phyloP scores from a whole-genome alignment of 2,329 filamentous ascomycete species.

The Pseudogymnoascus sp. region DNA sequence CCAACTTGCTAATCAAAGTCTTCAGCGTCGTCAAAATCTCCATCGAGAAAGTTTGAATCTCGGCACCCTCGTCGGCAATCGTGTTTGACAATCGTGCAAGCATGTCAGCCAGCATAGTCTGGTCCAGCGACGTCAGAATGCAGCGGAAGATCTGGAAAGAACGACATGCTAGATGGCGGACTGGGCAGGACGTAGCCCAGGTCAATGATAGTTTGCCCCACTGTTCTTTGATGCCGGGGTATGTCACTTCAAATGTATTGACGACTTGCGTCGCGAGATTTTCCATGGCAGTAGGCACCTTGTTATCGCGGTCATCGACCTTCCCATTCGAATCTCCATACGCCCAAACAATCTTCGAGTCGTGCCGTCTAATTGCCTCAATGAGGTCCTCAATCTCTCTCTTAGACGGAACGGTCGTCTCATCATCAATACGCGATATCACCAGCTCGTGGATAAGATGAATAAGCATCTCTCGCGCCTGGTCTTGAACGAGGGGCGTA shows the following conservation, averaged over 20 bases:
- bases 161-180: slow-evolving; percentile 86
- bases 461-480: slow-evolving; percentile 94
- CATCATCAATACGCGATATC: slow-evolving; percentile 60
- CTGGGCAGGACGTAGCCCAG: slow-evolving; percentile 95
- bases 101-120: slow-evolving; percentile 95
- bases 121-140: slow-evolving; percentile 81
- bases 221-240: slow-evolving; percentile 77
- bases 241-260: slow-evolving; percentile 73
- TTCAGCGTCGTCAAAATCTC: slow-evolving; percentile 93
- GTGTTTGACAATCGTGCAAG: slow-evolving; percentile 90
- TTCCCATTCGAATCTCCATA: slow-evolving; percentile 88
- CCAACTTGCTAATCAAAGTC: slow-evolving; percentile 78
- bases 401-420: slow-evolving; percentile 52
- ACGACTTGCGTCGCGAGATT: slow-evolving; percentile 74
- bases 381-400: slow-evolving; percentile 78
- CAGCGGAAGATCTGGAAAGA: slow-evolving; percentile 97
- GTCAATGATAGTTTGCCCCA: slow-evolving; percentile 86
- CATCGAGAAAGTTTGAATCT: slow-evolving; percentile 96
- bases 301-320: slow-evolving; percentile 62
- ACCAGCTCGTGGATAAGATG: slow-evolving; percentile 95
- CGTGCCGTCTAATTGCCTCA: slow-evolving; percentile 75
- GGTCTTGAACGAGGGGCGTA: slow-evolving; percentile 86
- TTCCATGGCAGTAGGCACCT: slow-evolving; percentile 82
- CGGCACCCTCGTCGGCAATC: slow-evolving; percentile 85
- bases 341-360: slow-evolving; percentile 78